phyloP scores from a whole-genome alignment of 2,329 filamentous ascomycete genomes.

The Chaetothyriales sp. region DNA sequence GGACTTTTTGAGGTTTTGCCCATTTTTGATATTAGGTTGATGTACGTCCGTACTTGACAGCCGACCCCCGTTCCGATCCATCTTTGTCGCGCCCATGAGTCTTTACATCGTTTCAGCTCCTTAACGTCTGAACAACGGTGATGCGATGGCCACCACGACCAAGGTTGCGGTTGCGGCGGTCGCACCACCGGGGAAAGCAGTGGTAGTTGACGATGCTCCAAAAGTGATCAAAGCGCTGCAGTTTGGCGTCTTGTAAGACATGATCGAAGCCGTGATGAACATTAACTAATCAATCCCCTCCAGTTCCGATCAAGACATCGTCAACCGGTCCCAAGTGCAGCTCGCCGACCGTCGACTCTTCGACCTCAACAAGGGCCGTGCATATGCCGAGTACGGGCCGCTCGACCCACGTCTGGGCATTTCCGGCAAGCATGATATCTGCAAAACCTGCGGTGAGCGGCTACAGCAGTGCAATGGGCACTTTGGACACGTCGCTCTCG shows the following conservation, averaged over 20 bases:
- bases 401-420: conserved; percentile 80
- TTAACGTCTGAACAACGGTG: background rate
- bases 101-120: background rate
- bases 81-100: background rate
- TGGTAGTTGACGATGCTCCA: conserved; percentile 74
- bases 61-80: background rate
- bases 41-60: too few species aligned
- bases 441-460: conserved; percentile 67
- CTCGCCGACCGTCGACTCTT: conserved; percentile 90
- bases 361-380: conserved; percentile 66
- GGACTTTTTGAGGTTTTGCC: background rate
- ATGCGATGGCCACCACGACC: background rate
- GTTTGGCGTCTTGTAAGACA: conserved; percentile 70
- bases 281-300: background rate
- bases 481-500: conserved; percentile 83
- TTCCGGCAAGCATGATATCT: conserved; percentile 65
- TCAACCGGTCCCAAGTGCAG: conserved; percentile 86
- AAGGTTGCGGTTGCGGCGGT: background rate
- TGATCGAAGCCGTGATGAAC: background rate
- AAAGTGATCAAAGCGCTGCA: conserved; percentile 88
- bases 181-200: conserved; percentile 45
- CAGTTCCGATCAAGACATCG: conserved; percentile 82
- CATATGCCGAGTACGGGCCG: conserved; percentile 65
- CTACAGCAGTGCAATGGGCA: conserved; percentile 82
- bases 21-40: background rate